These are phyloP conservation scores for Ophiocordyceps robertsii DNA, from an alignment of 2,329 filamentous ascomycete species.

Conservation along the genomic window DNA sequence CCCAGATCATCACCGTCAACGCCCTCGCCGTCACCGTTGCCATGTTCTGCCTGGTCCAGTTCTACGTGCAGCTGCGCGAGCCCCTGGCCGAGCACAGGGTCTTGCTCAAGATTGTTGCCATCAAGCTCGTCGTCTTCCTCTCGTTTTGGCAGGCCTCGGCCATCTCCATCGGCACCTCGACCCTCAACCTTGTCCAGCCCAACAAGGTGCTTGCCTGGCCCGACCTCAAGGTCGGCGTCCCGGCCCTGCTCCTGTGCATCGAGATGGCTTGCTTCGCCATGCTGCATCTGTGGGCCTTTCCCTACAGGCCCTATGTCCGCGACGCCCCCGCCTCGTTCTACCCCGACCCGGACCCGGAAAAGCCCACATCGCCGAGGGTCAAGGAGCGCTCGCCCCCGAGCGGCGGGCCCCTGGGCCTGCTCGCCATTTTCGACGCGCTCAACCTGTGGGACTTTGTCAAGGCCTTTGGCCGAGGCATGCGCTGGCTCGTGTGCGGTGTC, in stretches of 20 bases:
- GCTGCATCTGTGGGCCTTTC: slow-evolving; percentile 72
- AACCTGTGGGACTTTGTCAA: slow-evolving; percentile 78
- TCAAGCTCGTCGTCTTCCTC: slow-evolving; percentile 85
- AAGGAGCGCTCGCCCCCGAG: slow-evolving; percentile 36
- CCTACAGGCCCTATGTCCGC: slow-evolving; percentile 55
- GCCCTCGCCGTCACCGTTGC: slow-evolving; percentile 62
- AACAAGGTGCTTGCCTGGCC: slow-evolving; percentile 51
- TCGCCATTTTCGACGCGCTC: slow-evolving; percentile 56
- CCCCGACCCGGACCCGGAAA: slow-evolving; percentile 26
- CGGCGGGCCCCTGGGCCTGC: slow-evolving; percentile 50
- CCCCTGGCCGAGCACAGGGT: slow-evolving; percentile 57
- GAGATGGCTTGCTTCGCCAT: slow-evolving; percentile 76
- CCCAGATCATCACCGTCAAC: slow-evolving; percentile 53
- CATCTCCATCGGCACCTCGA: slow-evolving; percentile 39
- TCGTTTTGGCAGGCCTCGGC: slow-evolving; percentile 68
- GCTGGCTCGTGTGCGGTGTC: slow-evolving; percentile 69
- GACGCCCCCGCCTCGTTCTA: slow-evolving; percentile 31
- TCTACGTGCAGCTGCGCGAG: slow-evolving; percentile 63
- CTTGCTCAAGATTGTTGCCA: slow-evolving; percentile 70
- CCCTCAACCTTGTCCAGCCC: slow-evolving; percentile 48
- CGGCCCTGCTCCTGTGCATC: slow-evolving; percentile 62
- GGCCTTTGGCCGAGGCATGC: slow-evolving; percentile 60
- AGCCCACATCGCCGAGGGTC: slow-evolving; percentile 25
- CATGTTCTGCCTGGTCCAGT: slow-evolving; percentile 82
- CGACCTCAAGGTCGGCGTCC: slow-evolving; percentile 71